These are phyloP conservation scores for Mortierella hygrophila DNA, from an alignment of 192 early-diverging fungal genomes.

Conservation along the genomic window DNA sequence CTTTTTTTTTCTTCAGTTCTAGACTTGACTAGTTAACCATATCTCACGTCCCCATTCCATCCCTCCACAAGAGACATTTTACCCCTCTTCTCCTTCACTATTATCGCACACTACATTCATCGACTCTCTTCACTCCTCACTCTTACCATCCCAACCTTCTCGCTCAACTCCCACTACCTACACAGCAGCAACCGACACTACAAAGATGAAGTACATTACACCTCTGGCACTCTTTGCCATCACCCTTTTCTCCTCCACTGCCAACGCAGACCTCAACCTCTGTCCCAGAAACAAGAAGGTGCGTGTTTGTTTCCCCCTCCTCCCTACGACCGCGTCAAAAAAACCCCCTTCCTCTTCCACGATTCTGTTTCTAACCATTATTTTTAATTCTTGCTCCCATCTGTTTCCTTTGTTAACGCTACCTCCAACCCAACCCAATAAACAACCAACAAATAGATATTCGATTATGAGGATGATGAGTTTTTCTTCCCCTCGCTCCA, in stretches of 20 bases:
- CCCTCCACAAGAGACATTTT: too few species aligned
- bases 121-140: neutral
- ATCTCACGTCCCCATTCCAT: too few species aligned
- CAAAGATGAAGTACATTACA: neutral
- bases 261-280: neutral
- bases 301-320: neutral
- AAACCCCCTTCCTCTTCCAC: neutral
- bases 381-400: too few species aligned
- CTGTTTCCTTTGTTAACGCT: too few species aligned
- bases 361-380: too few species aligned
- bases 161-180: neutral
- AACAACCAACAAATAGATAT: neutral
- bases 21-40: too few species aligned
- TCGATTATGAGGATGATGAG: neutral
- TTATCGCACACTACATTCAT: neutral
- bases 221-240: neutral
- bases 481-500: neutral
- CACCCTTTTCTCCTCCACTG: neutral
- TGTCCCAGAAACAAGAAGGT: neutral
- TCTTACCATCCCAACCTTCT: neutral
- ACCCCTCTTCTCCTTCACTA: neutral
- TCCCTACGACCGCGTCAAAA: too few species aligned
- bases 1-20: neutral
- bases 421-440: too few species aligned
- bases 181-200: neutral